Conservation (phyloP, 352 stramenopile genomes). For the Globisporangium echinulatum region DNA sequence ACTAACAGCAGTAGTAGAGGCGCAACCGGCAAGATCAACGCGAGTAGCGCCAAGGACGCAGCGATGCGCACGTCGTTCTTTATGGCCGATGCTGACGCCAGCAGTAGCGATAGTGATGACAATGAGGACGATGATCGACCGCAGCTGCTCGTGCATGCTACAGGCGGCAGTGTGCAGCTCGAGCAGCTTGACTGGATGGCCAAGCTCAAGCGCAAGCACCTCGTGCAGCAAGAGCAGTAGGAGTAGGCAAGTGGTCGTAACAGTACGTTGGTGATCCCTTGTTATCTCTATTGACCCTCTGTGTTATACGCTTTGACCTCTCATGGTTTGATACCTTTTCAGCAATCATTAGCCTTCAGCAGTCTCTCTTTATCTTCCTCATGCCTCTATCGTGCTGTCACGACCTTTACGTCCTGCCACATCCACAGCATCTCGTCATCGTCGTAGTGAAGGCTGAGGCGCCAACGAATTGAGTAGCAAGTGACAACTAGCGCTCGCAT, state of each 20-base stretch:
- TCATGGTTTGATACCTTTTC: too few relatives aligned
- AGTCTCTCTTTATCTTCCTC: too few relatives aligned
- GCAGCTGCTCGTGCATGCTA: slow-evolving; percentile 41
- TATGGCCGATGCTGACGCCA: slow-evolving; percentile 19
- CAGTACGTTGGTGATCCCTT: too few relatives aligned
- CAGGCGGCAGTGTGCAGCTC: slow-evolving; percentile 30
- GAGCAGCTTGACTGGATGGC: slow-evolving; percentile 77
- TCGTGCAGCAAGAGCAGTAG: slow-evolving; percentile 10
- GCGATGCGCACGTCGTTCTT: slow-evolving; percentile 83
- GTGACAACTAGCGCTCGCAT: too few relatives aligned
- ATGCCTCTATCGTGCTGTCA: too few relatives aligned
- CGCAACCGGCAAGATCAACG: slow-evolving; percentile 67
- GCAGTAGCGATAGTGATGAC: slow-evolving; percentile 6
- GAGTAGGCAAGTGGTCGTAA: neutral
- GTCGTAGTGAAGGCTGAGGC: too few relatives aligned
- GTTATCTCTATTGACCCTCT: too few relatives aligned
- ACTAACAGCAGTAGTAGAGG: neutral
- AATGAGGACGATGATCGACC: slow-evolving; percentile 5
- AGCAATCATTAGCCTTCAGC: too few relatives aligned
- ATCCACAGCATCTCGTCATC: too few relatives aligned
- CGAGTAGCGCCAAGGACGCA: slow-evolving; percentile 54
- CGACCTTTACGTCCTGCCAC: too few relatives aligned
- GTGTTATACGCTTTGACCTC: too few relatives aligned
- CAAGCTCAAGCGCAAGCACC: slow-evolving; percentile 72
- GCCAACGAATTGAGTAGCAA: too few relatives aligned